Conservation (phyloP, 768 basidiomycete species). For the Amanita subjunquillea region DNA sequence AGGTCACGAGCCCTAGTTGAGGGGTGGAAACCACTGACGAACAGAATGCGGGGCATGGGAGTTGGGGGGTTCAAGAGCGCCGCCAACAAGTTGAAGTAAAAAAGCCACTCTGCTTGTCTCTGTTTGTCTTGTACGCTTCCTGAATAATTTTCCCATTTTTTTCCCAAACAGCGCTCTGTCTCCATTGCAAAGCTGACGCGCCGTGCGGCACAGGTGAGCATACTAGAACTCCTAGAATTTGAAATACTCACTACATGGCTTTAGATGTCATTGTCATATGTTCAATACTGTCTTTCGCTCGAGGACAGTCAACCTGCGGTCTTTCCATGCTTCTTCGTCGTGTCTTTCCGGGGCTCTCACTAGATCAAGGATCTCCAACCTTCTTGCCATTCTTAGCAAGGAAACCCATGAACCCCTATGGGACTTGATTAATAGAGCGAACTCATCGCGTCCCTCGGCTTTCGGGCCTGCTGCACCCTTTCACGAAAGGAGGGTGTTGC, state of each 20-base stretch:
- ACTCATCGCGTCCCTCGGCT: conserved; percentile 11
- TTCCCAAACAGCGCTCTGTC: neutral
- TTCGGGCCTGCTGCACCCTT: conserved; percentile 20
- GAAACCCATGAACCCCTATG: conserved; percentile 30
- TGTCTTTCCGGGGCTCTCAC: conserved; percentile 9
- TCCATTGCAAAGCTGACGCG: neutral
- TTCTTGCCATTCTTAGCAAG: conserved; percentile 23
- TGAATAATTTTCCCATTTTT: no score
- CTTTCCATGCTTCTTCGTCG: conserved; percentile 8
- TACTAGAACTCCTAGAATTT: neutral
- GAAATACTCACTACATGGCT: neutral
- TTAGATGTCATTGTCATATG: conserved; percentile 15
- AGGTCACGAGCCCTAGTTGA: conserved; percentile 77
- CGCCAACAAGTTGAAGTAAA: conserved; percentile 14
- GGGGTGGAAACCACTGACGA: conserved; percentile 79
- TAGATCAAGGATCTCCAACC: conserved; percentile 17
- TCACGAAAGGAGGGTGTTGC: conserved; percentile 19
- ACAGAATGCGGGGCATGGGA: conserved; percentile 72
- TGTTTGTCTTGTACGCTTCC: conserved; percentile 9
- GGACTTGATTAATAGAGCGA: conserved; percentile 26
- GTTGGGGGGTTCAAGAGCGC: conserved; percentile 15
- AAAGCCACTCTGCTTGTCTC: conserved; percentile 9
- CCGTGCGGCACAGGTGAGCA: neutral
- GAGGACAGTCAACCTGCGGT: conserved; percentile 5
- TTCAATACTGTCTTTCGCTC: conserved; percentile 10